Percentiles rank a stretch among this genome's conserved stretches.
Conservation (phyloP, 2,329 filamentous ascomycete genomes). For the Colletotrichum horii region DNA sequence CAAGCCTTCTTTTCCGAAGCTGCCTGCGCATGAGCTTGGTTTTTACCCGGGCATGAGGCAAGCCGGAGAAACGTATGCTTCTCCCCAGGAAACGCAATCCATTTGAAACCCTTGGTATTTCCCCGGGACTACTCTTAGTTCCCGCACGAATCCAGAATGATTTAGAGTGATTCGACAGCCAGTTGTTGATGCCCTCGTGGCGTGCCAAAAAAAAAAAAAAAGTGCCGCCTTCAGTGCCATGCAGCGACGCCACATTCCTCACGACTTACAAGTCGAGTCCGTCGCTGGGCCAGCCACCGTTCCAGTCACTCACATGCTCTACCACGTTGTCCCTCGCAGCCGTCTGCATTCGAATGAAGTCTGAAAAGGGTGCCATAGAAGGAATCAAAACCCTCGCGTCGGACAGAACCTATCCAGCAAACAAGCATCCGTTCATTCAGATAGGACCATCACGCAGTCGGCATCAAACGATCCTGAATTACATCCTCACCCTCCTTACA, state of each 20-base stretch:
- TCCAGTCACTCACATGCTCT: background rate
- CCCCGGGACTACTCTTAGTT: fast-evolving
- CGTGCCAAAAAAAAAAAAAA: background rate
- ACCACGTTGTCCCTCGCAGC: background rate
- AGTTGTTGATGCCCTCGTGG: background rate
- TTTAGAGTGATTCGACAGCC: background rate
- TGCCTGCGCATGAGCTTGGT: too few relatives aligned
- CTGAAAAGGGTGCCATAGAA: background rate
- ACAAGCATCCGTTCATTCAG: background rate
- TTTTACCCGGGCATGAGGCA: too few relatives aligned
- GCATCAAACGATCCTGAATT: fast-evolving
- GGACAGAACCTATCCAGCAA: fast-evolving
- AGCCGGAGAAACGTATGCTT: too few relatives aligned
- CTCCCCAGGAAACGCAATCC: too few relatives aligned
- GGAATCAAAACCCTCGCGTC: fast-evolving
- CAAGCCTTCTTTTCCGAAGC: too few relatives aligned
- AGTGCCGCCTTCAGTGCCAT: background rate
- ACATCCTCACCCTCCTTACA: background rate
- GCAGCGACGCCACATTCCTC: background rate
- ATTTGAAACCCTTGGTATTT: too few relatives aligned
- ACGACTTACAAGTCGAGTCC: background rate
- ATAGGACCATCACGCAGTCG: fast-evolving
- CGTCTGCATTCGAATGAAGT: background rate
- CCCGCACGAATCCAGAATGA: fast-evolving
- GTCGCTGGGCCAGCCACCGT: background rate